Evolutionary conservation across 495 filamentous ascomycete species (phyloP).

Genomic region (Penicillium lagena): DNA sequence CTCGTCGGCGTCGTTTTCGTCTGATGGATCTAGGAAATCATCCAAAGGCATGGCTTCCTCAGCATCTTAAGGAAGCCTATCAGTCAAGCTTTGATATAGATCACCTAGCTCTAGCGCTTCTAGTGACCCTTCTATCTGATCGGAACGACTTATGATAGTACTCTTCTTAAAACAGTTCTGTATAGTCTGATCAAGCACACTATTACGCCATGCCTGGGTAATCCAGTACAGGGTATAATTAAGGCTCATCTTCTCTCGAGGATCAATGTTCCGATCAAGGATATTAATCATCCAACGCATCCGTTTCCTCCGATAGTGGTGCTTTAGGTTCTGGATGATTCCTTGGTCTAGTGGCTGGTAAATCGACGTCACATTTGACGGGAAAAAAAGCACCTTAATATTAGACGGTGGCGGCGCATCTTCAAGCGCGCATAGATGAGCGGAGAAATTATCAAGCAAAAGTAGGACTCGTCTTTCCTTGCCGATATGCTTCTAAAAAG

Average conservation of each 20-base stretch:
- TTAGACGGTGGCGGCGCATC: constrained; percentile 11
- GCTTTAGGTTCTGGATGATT: constrained; percentile 21
- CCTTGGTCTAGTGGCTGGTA: constrained; percentile 20
- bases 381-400: constrained; percentile 17
- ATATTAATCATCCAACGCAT: constrained; percentile 4
- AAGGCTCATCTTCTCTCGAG: constrained; percentile 2
- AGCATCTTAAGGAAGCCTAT: too few species aligned
- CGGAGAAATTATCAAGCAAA: constrained; percentile 13
- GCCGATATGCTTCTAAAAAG: constrained; percentile 16
- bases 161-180: constrained; percentile 5
- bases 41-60: too few species aligned
- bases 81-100: too few species aligned
- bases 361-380: constrained; percentile 5
- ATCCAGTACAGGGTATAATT: constrained; percentile 1
- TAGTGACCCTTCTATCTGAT: too few species aligned
- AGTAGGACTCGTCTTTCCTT: constrained; percentile 10
- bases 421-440: constrained; percentile 5
- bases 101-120: too few species aligned
- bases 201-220: constrained; percentile 6
- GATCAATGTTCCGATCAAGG: neutral
- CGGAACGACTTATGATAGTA: neutral
- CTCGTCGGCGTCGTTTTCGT: too few species aligned
- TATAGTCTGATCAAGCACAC: neutral
- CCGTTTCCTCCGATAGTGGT: constrained; percentile 13
- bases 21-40: too few species aligned